Percentiles rank a stretch among this genome's conserved stretches.
These are phyloP conservation scores for Breviolum minutum DNA, from an alignment of 73 alveolate species.

Conservation along the genomic window DNA sequence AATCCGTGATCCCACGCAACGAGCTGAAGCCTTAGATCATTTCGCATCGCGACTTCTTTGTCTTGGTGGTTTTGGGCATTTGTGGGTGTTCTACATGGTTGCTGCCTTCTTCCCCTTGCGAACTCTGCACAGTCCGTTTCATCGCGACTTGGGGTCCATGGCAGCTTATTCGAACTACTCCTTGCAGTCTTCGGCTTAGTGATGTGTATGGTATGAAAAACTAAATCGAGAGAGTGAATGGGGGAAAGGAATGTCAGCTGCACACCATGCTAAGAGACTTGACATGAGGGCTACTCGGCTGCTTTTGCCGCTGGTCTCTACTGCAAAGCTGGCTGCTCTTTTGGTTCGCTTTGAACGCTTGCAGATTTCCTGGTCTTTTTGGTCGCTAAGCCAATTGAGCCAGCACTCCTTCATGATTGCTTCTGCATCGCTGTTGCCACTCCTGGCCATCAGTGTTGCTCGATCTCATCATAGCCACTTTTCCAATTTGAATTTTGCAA, in stretches of 20 bases:
- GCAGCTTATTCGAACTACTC: slow-evolving; percentile 68
- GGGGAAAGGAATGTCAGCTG: not conserved
- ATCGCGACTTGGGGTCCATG: slow-evolving; percentile 89
- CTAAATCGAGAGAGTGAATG: not conserved
- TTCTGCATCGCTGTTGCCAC: slow-evolving; percentile 32
- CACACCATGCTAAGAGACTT: not conserved
- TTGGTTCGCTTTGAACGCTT: slow-evolving; percentile 71
- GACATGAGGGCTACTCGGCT: slow-evolving; percentile 28
- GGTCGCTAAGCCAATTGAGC: not conserved
- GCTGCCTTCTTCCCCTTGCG: slow-evolving; percentile 78
- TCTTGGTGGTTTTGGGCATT: slow-evolving; percentile 54
- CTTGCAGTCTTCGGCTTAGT: slow-evolving; percentile 8
- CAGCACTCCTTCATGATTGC: slow-evolving; percentile 17
- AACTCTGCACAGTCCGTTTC: slow-evolving; percentile 67
- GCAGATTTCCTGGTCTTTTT: not conserved
- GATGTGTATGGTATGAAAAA: not conserved
- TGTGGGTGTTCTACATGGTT: slow-evolving; percentile 84
- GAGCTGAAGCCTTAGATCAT: slow-evolving; percentile 56
- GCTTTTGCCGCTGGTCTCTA: slow-evolving; percentile 37
- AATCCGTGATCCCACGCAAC: slow-evolving; percentile 35
- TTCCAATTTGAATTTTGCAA: not conserved
- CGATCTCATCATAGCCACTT: not conserved
- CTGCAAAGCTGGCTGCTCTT: slow-evolving; percentile 50
- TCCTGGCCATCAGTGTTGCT: slow-evolving; percentile 46
- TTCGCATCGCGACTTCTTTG: slow-evolving; percentile 41